Base-by-base conservation (phyloP, 169 alveolate genomes). In the Eimeria maxima region DNA sequence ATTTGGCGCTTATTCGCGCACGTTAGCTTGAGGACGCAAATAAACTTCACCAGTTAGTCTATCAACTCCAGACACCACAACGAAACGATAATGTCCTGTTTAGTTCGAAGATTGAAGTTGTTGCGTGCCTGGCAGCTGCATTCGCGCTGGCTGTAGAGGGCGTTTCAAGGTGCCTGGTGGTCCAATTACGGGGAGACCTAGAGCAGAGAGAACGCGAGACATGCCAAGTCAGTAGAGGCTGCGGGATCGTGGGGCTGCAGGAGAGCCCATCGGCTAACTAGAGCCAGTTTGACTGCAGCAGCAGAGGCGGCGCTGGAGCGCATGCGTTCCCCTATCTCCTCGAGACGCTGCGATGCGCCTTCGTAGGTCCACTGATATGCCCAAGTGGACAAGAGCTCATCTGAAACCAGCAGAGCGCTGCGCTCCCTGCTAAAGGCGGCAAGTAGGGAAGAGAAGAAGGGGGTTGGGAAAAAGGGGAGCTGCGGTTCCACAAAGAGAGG, bases 361-460 rank as follows among this genome's bases (percentile, higher is more conserved):
- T 76, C 87, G 45, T 76, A 76, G 33, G 87, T 76, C 87, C 87
- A 76, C 60, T 76, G 87, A 42, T 76, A 76, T n/a, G 42, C 60
- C 87, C 87, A 76, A 42, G 87, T 76, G 65, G 87, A 76, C 8
- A 76, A 14, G 33, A 18, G 42, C 7, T 76, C 87, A 4, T 76
- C 87, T 42, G 87, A n/a, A 24, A 76, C 6, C 3, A 16, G 11
- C 20, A 22, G 57, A 24, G 60, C 38, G 65, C 3, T 20, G 87
- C 60, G 87, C 38, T 44, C 60, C n/a, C 87, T 42, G 87, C 60
- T 45, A 63, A 76, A 76, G 10, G 65, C 60, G 24, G 65, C 55
- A 2, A 76, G 87, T 38, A 76, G 42, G 45, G 60, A 45, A 7
- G 87, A 18, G 44, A 76, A 76, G 38, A 76, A 76, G 11, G 87